A percentile compares a stretch with the other conserved stretches of the same genome.
Evolutionary conservation across 345 rosid species (phyloP).

Genomic region (Eucalyptus paniculata): DNA sequence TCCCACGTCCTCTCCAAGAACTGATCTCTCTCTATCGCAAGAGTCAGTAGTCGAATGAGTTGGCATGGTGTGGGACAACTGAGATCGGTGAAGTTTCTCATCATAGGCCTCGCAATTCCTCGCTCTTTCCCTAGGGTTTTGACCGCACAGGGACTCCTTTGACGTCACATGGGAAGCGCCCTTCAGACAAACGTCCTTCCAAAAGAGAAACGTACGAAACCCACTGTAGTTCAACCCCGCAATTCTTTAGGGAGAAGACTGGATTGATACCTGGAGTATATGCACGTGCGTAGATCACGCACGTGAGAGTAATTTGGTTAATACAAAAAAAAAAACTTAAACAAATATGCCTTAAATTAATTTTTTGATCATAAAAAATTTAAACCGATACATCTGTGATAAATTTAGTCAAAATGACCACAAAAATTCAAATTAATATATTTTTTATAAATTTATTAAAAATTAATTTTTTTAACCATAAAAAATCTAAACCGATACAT

Average conservation of each 20-base stretch:
- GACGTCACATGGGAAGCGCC: background rate
- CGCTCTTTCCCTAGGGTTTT: background rate
- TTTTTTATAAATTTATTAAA: too few relatives aligned
- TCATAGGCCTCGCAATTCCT: background rate
- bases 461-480: too few relatives aligned
- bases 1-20: background rate
- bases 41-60: background rate
- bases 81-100: background rate
- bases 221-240: background rate
- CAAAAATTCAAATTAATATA: too few relatives aligned
- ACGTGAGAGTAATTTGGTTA: background rate
- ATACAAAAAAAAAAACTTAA: too few relatives aligned
- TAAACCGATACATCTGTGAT: fast-evolving
- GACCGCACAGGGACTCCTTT: background rate
- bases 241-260: background rate
- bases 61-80: background rate
- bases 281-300: background rate
- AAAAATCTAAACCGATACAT: too few relatives aligned
- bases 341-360: too few relatives aligned
- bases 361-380: too few relatives aligned
- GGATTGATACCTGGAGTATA: background rate
- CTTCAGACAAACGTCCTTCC: background rate
- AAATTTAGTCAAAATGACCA: too few relatives aligned
- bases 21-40: background rate
- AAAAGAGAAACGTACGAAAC: background rate